Base-by-base conservation (phyloP, 2,329 filamentous ascomycete species). In the Botrytis fabae region DNA sequence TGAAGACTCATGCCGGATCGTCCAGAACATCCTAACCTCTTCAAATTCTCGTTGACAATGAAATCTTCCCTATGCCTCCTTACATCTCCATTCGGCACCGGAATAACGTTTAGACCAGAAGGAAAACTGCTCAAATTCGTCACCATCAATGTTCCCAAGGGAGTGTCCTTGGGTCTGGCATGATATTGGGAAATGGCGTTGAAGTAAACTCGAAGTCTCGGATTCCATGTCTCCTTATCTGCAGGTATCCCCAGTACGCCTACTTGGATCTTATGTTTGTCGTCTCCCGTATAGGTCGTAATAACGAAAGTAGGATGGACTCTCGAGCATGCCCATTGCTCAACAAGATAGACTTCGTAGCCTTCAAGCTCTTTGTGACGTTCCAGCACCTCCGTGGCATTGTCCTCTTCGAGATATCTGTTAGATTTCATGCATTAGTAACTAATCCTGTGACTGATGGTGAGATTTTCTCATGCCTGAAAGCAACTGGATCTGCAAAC, bases 311-410 rank as follows among this genome's bases (percentile, higher is more conserved):
- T 98, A 0, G 95, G 95, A 75, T 97, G 94, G 73, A 90, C 88
- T 70, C 96, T 90, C 20, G 95, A 98, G 82, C 95, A 98, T 9
- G 94, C 94, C 96, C 96, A 99, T 85, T 99, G 96, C 82, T 98
- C 96, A 76, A 98, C 94, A 25, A 98, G 84, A 82, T 98, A 98
- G 75, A 95, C 86, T 82, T 98, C 95, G 83, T 98, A 98, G 76
- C 95, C 95, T 74, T 88, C 84, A 9, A 99, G 86, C 68, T 88
- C 85, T 68, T 87, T 86, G 72, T 90, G 89, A 70, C 92, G 91
- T 77, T 95, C 89, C 76, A 97, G 85, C 12, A 97, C 90, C 4
- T 86, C 86, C 6, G 94, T 94, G 8, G 88, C 89, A 1, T 90
- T 85, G 76, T 98, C 96, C 80, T 97, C 93, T 84, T 97, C 93